Evolutionary conservation across 192 early-diverging fungal genomes (phyloP), one percentile per base, ranked within the genome.

Genomic region (Kickxella alabastrina): DNA sequence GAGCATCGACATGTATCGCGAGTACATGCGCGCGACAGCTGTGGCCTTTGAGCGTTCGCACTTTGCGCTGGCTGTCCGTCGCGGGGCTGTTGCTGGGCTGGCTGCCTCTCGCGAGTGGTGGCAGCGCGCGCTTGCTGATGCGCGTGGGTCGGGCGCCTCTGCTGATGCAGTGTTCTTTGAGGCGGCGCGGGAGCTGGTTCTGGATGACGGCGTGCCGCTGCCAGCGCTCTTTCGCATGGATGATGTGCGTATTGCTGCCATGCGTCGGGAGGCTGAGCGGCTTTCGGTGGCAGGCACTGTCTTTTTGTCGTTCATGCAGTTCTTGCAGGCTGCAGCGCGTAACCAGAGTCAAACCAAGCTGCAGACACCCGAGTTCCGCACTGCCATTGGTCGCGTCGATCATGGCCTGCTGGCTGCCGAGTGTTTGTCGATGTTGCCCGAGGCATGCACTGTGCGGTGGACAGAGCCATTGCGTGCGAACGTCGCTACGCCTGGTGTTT

Each of bases 11-110:
- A 60, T 81, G 53, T 78, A 87, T 41, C 71, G 84, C 53, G 84
- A 82, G 22, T 84, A 80, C 69, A 83, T 88, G 52, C 66, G 85
- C 18, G 75, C 83, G 42, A 80, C 85, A 14, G 81, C 87, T 12
- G 68, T 79, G 3, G 76, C 81, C 6, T 88, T 81, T 57, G 87
- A 88, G 65, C 80, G 80, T 54, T 81, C 81, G 43, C 82, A 80
- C 68, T 87, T 88, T 62, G 79, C 19, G 38, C 26, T 61, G 29
- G 55, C 62, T 4, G 29, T 68, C 35, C 65, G 62, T 14, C 72
- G 66, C 43, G 36, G 49, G 25, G 38, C 57, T 7, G 18, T 65
- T 7, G 45, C 43, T 21, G 46, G 46, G 14, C 48, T 75, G 7
- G 23, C 23, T 22, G 65, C 68, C 34, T 52, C 72, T 12, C 47